Percentiles rank a stretch among this genome's conserved stretches.
These are phyloP conservation scores for Begonia loranthoides DNA, from an alignment of 306 rosid genomes.

Conservation along the genomic window DNA sequence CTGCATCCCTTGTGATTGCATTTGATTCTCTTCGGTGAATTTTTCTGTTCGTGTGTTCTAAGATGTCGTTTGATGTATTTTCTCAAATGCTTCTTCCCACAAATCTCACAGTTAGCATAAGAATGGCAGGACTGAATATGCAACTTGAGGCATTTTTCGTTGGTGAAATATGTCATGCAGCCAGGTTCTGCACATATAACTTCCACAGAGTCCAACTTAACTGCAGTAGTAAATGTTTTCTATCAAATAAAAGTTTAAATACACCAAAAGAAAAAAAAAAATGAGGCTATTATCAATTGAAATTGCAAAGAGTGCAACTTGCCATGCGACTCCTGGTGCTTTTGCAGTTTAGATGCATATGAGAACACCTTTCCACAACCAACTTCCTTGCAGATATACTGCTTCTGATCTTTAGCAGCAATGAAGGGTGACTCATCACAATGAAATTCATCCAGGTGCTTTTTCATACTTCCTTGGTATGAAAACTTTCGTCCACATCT, in stretches of 20 bases:
- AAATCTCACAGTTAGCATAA: slow-evolving; percentile 41
- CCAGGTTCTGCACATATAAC: slow-evolving; percentile 55
- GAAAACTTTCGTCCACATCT: slow-evolving; percentile 42
- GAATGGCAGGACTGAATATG: slow-evolving; percentile 64
- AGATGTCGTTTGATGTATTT: slow-evolving; percentile 70
- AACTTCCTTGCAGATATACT: slow-evolving; percentile 41
- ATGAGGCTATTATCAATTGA: too few species aligned
- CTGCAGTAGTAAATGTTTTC: slow-evolving; percentile 21
- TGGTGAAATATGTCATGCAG: slow-evolving; percentile 52
- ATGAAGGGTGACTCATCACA: slow-evolving; percentile 14
- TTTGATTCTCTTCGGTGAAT: slow-evolving; percentile 17
- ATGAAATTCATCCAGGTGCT: slow-evolving; percentile 51
- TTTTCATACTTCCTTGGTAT: slow-evolving; percentile 30
- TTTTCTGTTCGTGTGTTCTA: slow-evolving; percentile 29
- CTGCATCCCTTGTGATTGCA: slow-evolving; percentile 44
- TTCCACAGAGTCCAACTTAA: slow-evolving; percentile 49
- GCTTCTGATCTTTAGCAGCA: slow-evolving; percentile 18
- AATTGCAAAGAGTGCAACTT: slow-evolving; percentile 4
- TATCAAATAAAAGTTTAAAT: not conserved
- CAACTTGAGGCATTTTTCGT: slow-evolving; percentile 42
- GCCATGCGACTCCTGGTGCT: slow-evolving; percentile 76
- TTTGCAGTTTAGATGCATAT: slow-evolving; percentile 39
- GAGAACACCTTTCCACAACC: slow-evolving; percentile 70
- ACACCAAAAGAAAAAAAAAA: too few species aligned
- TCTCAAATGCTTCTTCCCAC: slow-evolving; percentile 50